A percentile compares a stretch with the other conserved stretches of the same genome.
Evolutionary conservation across 1,284 basidiomycete species (phyloP).

Genomic region (Apiotrichum porosum): DNA sequence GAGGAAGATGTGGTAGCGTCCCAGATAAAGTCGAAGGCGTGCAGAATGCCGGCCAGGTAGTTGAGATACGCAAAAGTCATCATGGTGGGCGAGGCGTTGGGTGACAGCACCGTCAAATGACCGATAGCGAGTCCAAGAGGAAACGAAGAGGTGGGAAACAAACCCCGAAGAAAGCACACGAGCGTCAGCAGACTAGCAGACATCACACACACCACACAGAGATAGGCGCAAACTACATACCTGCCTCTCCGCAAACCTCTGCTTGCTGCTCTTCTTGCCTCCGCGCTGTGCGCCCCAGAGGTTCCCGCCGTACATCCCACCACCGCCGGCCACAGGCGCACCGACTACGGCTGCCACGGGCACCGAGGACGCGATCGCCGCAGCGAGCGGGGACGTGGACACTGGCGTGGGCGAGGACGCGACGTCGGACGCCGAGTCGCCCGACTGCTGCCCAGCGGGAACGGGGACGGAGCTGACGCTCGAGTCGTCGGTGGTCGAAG

Average conservation of each 20-base stretch:
- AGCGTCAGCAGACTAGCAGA: no score
- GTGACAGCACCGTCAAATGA: no score
- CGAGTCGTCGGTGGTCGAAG: not conserved
- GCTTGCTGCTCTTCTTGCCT: conserved; percentile 61
- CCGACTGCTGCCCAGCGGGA: no score
- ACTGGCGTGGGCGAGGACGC: conserved; percentile 3
- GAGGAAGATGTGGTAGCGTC: no score
- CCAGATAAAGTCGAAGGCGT: no score
- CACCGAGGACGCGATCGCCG: not conserved
- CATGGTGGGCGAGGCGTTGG: no score
- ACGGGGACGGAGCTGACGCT: no score
- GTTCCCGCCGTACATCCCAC: conserved; percentile 5
- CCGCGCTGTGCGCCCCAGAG: conserved; percentile 2
- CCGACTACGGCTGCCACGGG: not conserved
- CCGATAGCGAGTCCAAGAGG: no score
- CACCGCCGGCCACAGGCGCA: not conserved
- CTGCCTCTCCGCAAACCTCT: conserved; percentile 72
- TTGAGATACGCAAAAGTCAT: no score
- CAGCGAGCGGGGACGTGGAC: not conserved
- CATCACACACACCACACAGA: not conserved
- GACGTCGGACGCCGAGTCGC: not conserved
- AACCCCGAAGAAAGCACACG: no score
- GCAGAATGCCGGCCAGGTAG: no score
- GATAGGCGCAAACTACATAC: conserved; percentile 49
- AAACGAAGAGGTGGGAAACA: no score